Percentiles rank a stretch among this genome's conserved stretches.
Conservation (phyloP, 176 grass and related monocot species). For the Zoysia japonica region DNA sequence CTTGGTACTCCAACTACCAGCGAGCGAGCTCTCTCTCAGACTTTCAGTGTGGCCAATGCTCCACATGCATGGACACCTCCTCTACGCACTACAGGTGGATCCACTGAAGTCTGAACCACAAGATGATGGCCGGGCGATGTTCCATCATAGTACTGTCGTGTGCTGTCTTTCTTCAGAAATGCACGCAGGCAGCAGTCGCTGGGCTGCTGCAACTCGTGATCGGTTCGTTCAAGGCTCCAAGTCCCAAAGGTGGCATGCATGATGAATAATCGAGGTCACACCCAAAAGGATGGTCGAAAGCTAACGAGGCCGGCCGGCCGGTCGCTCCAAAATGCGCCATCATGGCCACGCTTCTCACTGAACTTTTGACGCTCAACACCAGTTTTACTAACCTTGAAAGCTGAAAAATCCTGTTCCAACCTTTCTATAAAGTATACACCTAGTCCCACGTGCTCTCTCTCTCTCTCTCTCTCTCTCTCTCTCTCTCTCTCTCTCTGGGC, state of each 20-base stretch:
- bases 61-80: neutral
- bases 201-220: neutral
- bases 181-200: neutral
- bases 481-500: neutral
- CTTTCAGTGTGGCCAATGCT: constrained; percentile 18
- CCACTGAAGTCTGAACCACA: neutral
- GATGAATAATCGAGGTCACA: constrained; percentile 13
- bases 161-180: neutral
- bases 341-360: constrained; percentile 27
- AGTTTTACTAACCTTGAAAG: constrained; percentile 23
- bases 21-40: neutral
- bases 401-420: neutral
- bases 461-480: neutral
- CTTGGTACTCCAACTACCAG: neutral
- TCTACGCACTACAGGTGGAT: neutral
- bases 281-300: constrained; percentile 38
- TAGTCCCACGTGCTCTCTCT: neutral
- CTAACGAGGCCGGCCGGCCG: neutral
- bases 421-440: neutral
- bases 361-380: constrained; percentile 40
- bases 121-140: neutral
- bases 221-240: constrained; percentile 17
- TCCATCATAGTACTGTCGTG: neutral
- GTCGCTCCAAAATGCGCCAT: constrained; percentile 42
- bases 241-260: constrained; percentile 9